Conservation (phyloP, 257 asterid species). For the Echium plantagineum region DNA sequence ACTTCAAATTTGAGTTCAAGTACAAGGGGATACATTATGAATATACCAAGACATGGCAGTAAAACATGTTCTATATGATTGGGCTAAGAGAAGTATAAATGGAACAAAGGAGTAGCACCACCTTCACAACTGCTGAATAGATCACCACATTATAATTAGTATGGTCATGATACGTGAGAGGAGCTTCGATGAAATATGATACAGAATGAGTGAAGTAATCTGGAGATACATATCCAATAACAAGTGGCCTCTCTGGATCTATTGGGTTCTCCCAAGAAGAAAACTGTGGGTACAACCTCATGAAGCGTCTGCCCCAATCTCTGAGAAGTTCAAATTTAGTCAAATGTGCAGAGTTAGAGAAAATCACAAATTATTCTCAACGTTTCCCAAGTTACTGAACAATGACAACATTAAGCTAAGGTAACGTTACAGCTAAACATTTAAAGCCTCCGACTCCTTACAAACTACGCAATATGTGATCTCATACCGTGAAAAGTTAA, state of each 20-base stretch:
- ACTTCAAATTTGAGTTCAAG: background rate
- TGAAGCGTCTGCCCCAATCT: slow-evolving; percentile 97
- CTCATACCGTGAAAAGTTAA: background rate
- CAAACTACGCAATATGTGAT: background rate
- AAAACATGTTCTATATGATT: background rate
- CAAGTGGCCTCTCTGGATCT: slow-evolving; percentile 78
- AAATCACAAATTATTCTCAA: background rate
- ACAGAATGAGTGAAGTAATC: slow-evolving; percentile 99
- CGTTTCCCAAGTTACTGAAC: background rate
- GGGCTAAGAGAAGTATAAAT: background rate
- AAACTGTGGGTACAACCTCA: slow-evolving; percentile 74
- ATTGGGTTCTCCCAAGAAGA: slow-evolving; percentile 85
- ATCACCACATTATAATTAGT: slow-evolving; percentile 79
- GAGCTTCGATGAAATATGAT: slow-evolving; percentile 92
- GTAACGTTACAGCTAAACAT: background rate
- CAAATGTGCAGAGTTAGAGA: background rate
- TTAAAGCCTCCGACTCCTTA: background rate
- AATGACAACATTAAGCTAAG: background rate
- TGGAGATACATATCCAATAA: slow-evolving; percentile 96
- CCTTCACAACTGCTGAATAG: slow-evolving; percentile 98
- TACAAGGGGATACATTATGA: background rate
- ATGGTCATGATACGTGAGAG: slow-evolving; percentile 67
- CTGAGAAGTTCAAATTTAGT: slow-evolving; percentile 38
- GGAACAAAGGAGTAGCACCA: slow-evolving; percentile 16
- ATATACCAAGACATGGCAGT: background rate